Conservation (phyloP, 1,284 basidiomycete genomes). For the Cutaneotrichosporon sp. region DNA sequence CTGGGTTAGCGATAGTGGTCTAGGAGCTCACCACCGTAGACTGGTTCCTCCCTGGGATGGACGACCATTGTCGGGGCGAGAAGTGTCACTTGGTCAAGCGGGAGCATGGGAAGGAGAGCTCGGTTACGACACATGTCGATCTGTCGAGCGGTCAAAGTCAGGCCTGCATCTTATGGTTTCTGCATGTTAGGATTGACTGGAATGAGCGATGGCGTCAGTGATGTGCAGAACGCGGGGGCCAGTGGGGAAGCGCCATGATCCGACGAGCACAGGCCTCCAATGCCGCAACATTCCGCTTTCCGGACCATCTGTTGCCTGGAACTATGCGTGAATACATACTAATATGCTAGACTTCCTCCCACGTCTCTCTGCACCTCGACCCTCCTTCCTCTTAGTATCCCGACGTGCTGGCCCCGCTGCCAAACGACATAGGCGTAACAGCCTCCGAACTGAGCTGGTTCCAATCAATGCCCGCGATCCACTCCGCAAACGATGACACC, state of each 20-base stretch:
- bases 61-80: not conserved
- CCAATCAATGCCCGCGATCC: slow-evolving; percentile 7
- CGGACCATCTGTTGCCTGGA: too few relatives aligned
- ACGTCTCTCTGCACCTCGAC: not conserved
- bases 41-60: not conserved
- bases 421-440: not conserved
- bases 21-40: not conserved
- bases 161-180: too few relatives aligned
- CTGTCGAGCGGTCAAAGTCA: not conserved
- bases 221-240: not conserved
- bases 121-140: not conserved
- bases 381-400: not conserved
- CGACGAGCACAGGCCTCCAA: not conserved
- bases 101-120: not conserved
- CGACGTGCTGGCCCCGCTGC: not conserved
- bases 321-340: not conserved
- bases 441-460: slow-evolving; percentile 2
- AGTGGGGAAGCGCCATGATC: not conserved
- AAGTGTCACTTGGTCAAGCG: not conserved
- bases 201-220: not conserved
- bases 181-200: not conserved
- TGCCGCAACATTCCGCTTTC: not conserved
- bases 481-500: slow-evolving; percentile 5
- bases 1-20: not conserved
- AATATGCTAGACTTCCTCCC: not conserved